Evolutionary conservation across 257 asterid genomes (phyloP).

Genomic region (Nicotiana knightiana): DNA sequence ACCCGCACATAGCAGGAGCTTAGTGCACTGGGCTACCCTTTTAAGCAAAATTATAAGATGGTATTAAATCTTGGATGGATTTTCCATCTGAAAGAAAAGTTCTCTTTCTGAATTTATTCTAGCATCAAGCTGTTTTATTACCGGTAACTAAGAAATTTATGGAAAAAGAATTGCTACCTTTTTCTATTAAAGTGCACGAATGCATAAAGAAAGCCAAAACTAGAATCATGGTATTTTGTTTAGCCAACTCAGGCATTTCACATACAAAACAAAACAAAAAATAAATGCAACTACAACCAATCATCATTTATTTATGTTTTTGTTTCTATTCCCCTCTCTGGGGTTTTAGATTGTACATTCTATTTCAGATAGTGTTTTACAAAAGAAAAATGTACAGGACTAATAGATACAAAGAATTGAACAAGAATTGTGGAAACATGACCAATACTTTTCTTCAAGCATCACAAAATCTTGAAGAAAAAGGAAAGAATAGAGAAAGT

Average conservation of each 20-base stretch:
- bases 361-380: neutral
- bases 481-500: neutral
- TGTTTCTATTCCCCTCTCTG: neutral
- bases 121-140: too few relatives aligned
- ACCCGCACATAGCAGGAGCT: too few relatives aligned
- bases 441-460: neutral
- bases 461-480: neutral
- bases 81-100: too few relatives aligned
- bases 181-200: neutral
- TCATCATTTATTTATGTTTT: neutral
- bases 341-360: neutral
- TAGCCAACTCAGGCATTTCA: neutral
- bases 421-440: neutral
- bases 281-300: neutral
- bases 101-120: too few relatives aligned
- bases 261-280: neutral
- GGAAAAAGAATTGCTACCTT: neutral
- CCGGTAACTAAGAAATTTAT: neutral
- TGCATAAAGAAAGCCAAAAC: neutral
- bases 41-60: too few relatives aligned
- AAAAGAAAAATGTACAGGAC: neutral
- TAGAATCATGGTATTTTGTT: neutral
- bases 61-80: too few relatives aligned
- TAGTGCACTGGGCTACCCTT: too few relatives aligned
- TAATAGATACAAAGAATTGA: neutral